A percentile compares a stretch with the other conserved stretches of the same genome.
phyloP scores from a whole-genome alignment of 371 early-diverging fungal species.

The Actinomortierella wolfii region DNA sequence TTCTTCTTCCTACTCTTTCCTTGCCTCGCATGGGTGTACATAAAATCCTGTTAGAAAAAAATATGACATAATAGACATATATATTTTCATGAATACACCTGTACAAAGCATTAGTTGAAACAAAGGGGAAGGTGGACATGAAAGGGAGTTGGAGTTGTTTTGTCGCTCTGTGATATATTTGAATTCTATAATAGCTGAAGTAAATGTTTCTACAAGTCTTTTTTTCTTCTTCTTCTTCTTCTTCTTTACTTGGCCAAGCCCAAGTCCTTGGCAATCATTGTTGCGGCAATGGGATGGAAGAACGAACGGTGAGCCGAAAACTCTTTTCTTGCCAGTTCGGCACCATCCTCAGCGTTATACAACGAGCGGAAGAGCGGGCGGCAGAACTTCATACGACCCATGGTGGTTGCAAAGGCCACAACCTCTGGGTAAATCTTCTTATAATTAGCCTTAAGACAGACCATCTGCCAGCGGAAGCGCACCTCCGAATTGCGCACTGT shows the following conservation, averaged over 20 bases:
- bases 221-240: too few species aligned
- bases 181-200: too few species aligned
- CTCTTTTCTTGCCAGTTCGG: conserved; percentile 78
- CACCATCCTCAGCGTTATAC: conserved; percentile 69
- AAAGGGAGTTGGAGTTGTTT: too few species aligned
- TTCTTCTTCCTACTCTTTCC: too few species aligned
- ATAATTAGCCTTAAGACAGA: conserved; percentile 81
- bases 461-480: conserved; percentile 84
- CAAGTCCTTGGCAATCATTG: conserved; percentile 83
- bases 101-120: too few species aligned
- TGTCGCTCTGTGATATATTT: too few species aligned
- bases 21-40: too few species aligned
- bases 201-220: too few species aligned
- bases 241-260: conserved; percentile 59
- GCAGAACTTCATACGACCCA: conserved; percentile 91
- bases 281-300: conserved; percentile 94
- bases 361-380: conserved; percentile 44
- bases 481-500: conserved; percentile 83
- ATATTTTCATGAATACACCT: too few species aligned
- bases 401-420: conserved; percentile 77
- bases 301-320: conserved; percentile 79
- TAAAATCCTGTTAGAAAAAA: too few species aligned
- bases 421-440: conserved; percentile 78
- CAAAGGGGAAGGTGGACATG: too few species aligned
- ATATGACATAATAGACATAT: too few species aligned